Base-by-base conservation (phyloP, 805 yeast genomes). In the Hanseniaspora thailandica region DNA sequence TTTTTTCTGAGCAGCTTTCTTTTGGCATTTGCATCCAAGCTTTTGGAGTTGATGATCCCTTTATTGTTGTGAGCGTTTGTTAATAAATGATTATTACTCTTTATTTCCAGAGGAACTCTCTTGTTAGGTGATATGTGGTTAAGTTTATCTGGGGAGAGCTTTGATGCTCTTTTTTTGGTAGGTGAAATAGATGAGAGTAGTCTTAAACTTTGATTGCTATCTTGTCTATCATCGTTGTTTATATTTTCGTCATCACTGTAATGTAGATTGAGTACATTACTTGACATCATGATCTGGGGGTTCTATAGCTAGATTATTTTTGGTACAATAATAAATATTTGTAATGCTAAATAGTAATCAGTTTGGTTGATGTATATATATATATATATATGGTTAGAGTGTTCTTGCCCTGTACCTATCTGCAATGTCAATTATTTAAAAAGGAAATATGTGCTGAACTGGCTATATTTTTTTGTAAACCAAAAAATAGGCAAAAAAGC, bases 241-340 rank as follows among this genome's bases (percentile, higher is more conserved):
- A 50, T 28, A 15, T 50, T 50, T 36, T 50, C 54, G 20, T 50
- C 45, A 15, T 41, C 54, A 5, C 41, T 30, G 39, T 39, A 47
- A 17, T 43, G 46, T 12, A 43, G 46, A 43, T 28, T 26, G 4
- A 47, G 15, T 2, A 39, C 36, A 26, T 38, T 47, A 15, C 45
- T 28, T 17, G 35, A 36, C 30, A 47, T 47, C 25, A 30, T 20
- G 4, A 8, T 33, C 17, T n/a, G 19, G 25, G 15, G 26, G 15
- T 30, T 4, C n/a, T 40, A 8, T 1, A 3, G n/a, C n/a, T n/a
- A n/a, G n/a, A n/a, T n/a, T n/a, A n/a, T n/a, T n/a, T n/a, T n/a
- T n/a, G n/a, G n/a, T n/a, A n/a, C n/a, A n/a, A n/a, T n/a, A n/a
- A n/a, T n/a, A n/a, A n/a, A n/a, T n/a, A n/a, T n/a, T n/a, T n/a